phyloP scores from a whole-genome alignment of 768 basidiomycete genomes.

The Fibroporia radiculosa region DNA sequence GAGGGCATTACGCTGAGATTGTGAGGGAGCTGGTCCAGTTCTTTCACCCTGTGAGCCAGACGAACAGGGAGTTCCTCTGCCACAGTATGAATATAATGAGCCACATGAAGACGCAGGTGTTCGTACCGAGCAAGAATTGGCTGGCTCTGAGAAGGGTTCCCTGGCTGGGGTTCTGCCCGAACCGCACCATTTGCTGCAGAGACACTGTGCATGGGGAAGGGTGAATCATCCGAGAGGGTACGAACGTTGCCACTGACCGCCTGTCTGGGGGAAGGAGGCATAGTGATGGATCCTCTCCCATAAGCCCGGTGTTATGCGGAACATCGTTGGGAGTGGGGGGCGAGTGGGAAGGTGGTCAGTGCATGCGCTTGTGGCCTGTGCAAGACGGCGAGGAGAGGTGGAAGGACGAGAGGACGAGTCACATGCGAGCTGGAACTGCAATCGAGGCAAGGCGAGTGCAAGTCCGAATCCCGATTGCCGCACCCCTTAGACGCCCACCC shows the following conservation, averaged over 20 bases:
- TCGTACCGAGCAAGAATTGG: constrained; percentile 75
- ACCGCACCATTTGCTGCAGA: constrained; percentile 95
- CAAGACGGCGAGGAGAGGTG: too few species aligned
- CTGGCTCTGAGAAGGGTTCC: constrained; percentile 90
- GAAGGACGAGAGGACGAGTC: background rate
- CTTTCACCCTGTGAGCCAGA: constrained; percentile 91
- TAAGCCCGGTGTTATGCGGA: constrained; percentile 67
- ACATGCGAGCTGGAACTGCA: background rate
- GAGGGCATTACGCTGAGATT: constrained; percentile 86
- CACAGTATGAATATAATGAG: background rate
- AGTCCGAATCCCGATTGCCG: constrained; percentile 1
- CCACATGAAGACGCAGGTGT: constrained; percentile 5
- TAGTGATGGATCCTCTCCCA: constrained; percentile 93
- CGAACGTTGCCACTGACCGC: constrained; percentile 44
- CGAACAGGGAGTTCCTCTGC: constrained; percentile 92
- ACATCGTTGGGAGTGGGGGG: constrained; percentile 24
- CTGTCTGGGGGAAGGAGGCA: constrained; percentile 88
- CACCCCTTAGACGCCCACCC: background rate
- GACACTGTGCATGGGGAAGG: too few species aligned
- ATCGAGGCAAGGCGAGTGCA: background rate
- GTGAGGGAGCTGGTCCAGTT: constrained; percentile 91
- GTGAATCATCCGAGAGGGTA: background rate
- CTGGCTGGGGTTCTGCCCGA: constrained; percentile 93
- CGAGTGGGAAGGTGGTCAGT: background rate
- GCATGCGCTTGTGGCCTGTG: background rate